These are phyloP conservation scores for Epichloe aotearoae DNA, from an alignment of 2,329 filamentous ascomycete species.

Conservation along the genomic window DNA sequence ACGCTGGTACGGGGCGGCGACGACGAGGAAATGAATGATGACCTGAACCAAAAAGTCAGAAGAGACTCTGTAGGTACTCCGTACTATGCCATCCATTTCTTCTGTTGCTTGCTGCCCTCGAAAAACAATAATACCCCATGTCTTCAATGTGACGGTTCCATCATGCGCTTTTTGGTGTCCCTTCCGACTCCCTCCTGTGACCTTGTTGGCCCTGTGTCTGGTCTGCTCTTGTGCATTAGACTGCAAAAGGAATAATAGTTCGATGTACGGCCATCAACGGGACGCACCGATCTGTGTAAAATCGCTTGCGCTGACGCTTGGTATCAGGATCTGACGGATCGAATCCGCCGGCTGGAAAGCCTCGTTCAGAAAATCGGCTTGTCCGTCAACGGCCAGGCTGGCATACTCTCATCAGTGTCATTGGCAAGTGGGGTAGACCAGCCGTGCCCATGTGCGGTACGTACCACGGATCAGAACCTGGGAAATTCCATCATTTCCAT, in stretches of 20 bases:
- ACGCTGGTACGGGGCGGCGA: not conserved
- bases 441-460: not conserved
- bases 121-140: not conserved
- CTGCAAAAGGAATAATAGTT: not conserved
- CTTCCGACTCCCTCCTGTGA: not conserved
- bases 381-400: not conserved
- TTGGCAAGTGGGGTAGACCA: not conserved
- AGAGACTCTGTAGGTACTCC: not conserved
- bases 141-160: not conserved
- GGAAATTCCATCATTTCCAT: not conserved
- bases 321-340: slow-evolving; percentile 4
- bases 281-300: not conserved
- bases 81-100: not conserved
- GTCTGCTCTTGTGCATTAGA: not conserved
- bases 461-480: not conserved
- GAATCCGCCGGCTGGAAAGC: slow-evolving; percentile 5
- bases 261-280: not conserved
- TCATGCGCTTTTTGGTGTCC: not conserved
- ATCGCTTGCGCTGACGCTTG: not conserved
- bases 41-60: not conserved
- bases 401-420: not conserved
- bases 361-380: slow-evolving; percentile 3
- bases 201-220: not conserved
- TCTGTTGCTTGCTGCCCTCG: not conserved
- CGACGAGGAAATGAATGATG: not conserved